A percentile compares a stretch with the other conserved stretches of the same genome.
phyloP scores from a whole-genome alignment of 140 eudicot species.

The Erigeron philadelphicus region DNA sequence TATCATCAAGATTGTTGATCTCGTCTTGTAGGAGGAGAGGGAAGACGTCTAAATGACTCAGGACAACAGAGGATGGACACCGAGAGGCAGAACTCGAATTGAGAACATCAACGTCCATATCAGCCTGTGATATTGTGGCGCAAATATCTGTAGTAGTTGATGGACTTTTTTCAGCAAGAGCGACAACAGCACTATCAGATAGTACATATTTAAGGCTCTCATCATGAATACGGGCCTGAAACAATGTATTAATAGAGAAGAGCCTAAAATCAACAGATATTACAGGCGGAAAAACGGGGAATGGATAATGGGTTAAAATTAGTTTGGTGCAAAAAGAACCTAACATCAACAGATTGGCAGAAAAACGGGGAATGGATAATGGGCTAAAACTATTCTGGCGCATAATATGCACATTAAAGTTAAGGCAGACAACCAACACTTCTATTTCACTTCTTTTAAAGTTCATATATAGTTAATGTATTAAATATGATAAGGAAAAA shows the following conservation, averaged over 20 bases:
- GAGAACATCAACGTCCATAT: conserved; percentile 41
- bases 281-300: background rate
- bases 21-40: conserved; percentile 38
- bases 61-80: conserved; percentile 61
- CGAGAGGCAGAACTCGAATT: conserved; percentile 28
- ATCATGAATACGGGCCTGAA: conserved; percentile 95
- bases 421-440: too few species aligned
- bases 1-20: conserved; percentile 36
- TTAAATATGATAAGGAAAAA: too few species aligned
- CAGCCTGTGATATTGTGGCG: conserved; percentile 51
- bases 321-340: background rate
- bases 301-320: background rate
- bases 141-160: conserved; percentile 44
- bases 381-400: background rate
- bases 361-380: background rate
- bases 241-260: conserved; percentile 8
- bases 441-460: too few species aligned
- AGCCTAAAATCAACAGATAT: background rate
- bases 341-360: background rate
- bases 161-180: conserved; percentile 63
- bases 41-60: conserved; percentile 63
- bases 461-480: too few species aligned
- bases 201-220: conserved; percentile 88
- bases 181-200: conserved; percentile 68
- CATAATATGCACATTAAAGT: too few species aligned